Evolutionary conservation across 768 basidiomycete species (phyloP), one percentile per base, ranked within the genome.

Genomic region (Baorangia bicolor): DNA sequence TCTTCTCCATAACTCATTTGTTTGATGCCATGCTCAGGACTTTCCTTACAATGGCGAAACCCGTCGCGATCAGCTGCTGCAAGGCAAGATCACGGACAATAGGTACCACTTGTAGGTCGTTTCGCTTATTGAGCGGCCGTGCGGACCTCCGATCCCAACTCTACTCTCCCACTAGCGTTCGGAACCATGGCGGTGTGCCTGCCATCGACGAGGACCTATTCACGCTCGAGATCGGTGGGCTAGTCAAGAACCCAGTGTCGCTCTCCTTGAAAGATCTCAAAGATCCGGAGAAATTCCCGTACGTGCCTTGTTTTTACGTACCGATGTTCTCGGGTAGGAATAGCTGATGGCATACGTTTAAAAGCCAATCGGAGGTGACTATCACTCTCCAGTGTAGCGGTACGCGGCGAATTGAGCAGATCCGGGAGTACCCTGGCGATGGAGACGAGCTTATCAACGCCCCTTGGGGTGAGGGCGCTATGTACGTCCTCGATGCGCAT

Each of bases 21-120:
- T 37, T 42, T 37, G 16, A 12, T 27, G 11, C 23, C 18, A 3
- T 40, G 34, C 5, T 13, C 13, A 61, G 60, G 78, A 81, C 62
- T 83, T 82, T 62, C 82, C 81, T 9, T 82, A 81, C 62, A 82
- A 82, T 59, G 81, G 81, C 31, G 81, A 82, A 61, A 81, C 81
- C 9, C 73, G 68, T 20, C 69, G 75, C 13, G 64, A 75, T 18
- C 74, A 79, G 55, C 69, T 81, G 20, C 56, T 81, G 43, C 64
- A 68, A 34, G 75, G 74, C 21, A 81, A 79, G 68, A 53, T 82
- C 42, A 83, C 80, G 0, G 74, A 77, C 37, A 81, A 81, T 63
- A 74, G 68, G 61, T 72, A 76, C 56, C 80, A 81, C 59, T 81
- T 81, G 80, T 81, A 52, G 27, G 78, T 67, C 27, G 27, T n/a